These are phyloP conservation scores for Biscutella auriculata DNA, from an alignment of 441 rosid genomes.

Conservation along the genomic window DNA sequence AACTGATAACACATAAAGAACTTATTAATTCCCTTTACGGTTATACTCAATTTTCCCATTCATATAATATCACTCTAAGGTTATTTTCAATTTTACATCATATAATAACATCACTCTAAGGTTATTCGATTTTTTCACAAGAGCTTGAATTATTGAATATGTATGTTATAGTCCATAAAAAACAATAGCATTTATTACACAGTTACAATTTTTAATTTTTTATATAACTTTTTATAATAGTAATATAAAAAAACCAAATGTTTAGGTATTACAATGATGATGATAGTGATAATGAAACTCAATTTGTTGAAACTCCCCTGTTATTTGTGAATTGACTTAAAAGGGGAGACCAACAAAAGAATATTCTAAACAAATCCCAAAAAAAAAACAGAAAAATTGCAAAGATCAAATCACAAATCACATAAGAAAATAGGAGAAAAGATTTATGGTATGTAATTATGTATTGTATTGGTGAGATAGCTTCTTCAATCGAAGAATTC, in stretches of 20 bases:
- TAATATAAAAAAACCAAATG: conserved; percentile 14
- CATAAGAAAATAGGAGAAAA: not conserved
- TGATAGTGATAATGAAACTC: too few relatives aligned
- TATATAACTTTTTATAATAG: conserved; percentile 15
- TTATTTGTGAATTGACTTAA: conserved; percentile 14
- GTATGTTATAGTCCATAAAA: too few relatives aligned
- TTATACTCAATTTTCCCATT: too few relatives aligned
- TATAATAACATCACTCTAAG: too few relatives aligned
- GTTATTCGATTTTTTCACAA: too few relatives aligned
- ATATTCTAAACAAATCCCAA: conserved; percentile 12
- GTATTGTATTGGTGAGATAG: conserved; percentile 4
- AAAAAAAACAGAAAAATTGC: not conserved
- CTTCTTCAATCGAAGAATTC: conserved; percentile 73
- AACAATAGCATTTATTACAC: too few relatives aligned
- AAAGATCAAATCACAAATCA: conserved; percentile 20
- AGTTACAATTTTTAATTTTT: too few relatives aligned
- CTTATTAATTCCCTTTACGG: too few relatives aligned
- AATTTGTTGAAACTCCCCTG: conserved; percentile 17
- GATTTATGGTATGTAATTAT: conserved; percentile 1
- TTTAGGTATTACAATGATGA: conserved; percentile 15
- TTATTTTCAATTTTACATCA: too few relatives aligned
- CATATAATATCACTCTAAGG: too few relatives aligned
- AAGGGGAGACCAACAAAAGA: conserved; percentile 9
- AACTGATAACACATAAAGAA: too few relatives aligned
- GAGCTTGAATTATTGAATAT: too few relatives aligned